Evolutionary conservation across 73 alveolate genomes (phyloP), one percentile per base, ranked within the genome.

Genomic region (Halteria grandinella): DNA sequence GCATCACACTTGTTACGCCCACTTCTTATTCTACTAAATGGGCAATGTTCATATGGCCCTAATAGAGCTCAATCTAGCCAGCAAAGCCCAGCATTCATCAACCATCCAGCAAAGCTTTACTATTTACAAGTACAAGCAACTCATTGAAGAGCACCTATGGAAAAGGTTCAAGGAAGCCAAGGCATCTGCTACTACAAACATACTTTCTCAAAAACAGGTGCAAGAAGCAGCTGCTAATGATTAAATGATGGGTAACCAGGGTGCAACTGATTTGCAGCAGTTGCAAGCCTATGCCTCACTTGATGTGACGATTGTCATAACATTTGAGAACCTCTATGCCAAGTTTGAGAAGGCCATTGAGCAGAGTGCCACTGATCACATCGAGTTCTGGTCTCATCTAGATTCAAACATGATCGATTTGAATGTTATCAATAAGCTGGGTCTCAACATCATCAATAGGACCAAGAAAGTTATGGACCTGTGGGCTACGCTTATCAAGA

Each of bases 361-460:
- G 41, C 17, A 58, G 58, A 52, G 58, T 33, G 69, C 87, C 45
- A 31, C 66, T 8, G 79, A 75, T 69, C 87, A 75, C 24, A 59
- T 75, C 31, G 87, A 75, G 50, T 75, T 75, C 23, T 75, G 87
- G 87, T 58, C 79, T 4, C 69, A 75, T 32, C 55, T 75, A 14
- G 87, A 75, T 34, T 57, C 77, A 4, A 75, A 36, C 21, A 58
- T 58, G 79, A 62, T 75, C 23, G 87, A 75, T 52, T 48, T 75
- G 45, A 75, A 75, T 62, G 57, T 51, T 33, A 69, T 75, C 25
- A 69, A 75, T 44, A 75, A 75, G 52, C 32, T 58, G 14, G 87
- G 87, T 0, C 52, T 75, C n/a, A 75, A 75, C 48, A 75, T 75
- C 32, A 75, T 75, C 27, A 58, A 55, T 43, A 18, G 44, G 21